Evolutionary conservation across 805 yeast species (phyloP).

Genomic region (Debaryomyces hansenii): DNA sequence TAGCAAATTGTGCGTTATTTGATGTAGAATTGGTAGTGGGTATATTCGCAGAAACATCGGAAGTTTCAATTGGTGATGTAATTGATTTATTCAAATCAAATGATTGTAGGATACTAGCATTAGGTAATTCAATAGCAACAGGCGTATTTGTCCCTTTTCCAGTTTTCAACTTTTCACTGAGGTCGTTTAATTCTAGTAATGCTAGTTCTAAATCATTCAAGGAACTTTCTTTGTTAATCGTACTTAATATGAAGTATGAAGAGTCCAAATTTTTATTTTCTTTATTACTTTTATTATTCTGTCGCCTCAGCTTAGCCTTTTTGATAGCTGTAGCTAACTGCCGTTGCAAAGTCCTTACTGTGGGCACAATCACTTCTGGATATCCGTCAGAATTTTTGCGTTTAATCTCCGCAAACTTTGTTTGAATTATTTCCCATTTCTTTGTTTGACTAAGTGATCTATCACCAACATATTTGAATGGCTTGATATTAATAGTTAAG

Average conservation of each 20-base stretch:
- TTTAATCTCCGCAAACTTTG: conserved; percentile 20
- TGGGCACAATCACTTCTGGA: conserved; percentile 22
- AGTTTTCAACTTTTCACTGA: conserved; percentile 30
- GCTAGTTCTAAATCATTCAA: conserved; percentile 29
- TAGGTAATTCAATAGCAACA: not conserved
- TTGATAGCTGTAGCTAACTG: conserved; percentile 33
- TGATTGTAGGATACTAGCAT: conserved; percentile 68
- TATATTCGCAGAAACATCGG: not conserved
- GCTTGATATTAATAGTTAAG: conserved; percentile 29
- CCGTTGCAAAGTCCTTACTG: conserved; percentile 37
- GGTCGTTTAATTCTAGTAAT: conserved; percentile 25
- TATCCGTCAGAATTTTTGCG: not conserved
- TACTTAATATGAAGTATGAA: conserved; percentile 9
- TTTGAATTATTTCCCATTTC: conserved; percentile 37
- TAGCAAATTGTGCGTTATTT: not conserved
- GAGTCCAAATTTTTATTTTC: conserved; percentile 7
- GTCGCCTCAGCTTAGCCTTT: conserved; percentile 20
- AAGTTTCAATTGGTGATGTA: not conserved
- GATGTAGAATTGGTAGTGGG: not conserved
- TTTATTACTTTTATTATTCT: conserved; percentile 7
- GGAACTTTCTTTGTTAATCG: conserved; percentile 17
- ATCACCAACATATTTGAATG: conserved; percentile 39
- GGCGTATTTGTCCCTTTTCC: conserved; percentile 18
- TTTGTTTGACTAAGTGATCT: conserved; percentile 30
- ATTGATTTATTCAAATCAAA: conserved; percentile 88